Conservation (phyloP, 257 asterid genomes). For the Marsdenia floribunda region DNA sequence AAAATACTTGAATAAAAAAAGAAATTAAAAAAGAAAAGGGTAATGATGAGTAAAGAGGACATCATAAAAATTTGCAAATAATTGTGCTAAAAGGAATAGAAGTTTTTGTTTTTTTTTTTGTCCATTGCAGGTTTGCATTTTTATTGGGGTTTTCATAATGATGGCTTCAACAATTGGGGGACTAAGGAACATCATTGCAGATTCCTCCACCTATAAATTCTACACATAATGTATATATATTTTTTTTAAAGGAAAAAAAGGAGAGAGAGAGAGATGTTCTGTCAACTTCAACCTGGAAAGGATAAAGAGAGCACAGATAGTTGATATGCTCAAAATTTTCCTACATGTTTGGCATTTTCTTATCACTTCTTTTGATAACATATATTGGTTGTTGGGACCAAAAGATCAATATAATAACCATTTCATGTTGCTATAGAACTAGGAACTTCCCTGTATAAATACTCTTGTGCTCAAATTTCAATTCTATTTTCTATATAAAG, state of each 20-base stretch:
- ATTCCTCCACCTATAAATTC: constrained; percentile 69
- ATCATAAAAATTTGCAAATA: neutral
- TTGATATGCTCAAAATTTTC: neutral
- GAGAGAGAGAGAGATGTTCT: neutral
- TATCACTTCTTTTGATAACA: neutral
- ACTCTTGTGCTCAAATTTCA: neutral
- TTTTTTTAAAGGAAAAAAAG: no score
- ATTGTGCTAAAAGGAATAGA: neutral
- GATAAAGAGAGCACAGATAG: neutral
- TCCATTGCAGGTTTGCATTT: constrained; percentile 44
- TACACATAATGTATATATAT: constrained; percentile 35
- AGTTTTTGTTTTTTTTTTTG: neutral
- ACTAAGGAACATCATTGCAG: constrained; percentile 60
- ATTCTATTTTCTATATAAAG: neutral
- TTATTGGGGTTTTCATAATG: constrained; percentile 61
- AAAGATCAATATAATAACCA: neutral
- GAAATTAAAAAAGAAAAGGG: no score
- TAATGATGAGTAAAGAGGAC: neutral
- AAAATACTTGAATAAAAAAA: no score
- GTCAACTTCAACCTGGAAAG: neutral
- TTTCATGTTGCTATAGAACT: neutral
- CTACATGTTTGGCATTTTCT: neutral
- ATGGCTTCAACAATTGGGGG: constrained; percentile 85
- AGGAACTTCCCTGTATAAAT: neutral
- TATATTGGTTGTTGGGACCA: neutral